phyloP scores from a whole-genome alignment of 345 rosid species.

The Syzygium jambos region DNA sequence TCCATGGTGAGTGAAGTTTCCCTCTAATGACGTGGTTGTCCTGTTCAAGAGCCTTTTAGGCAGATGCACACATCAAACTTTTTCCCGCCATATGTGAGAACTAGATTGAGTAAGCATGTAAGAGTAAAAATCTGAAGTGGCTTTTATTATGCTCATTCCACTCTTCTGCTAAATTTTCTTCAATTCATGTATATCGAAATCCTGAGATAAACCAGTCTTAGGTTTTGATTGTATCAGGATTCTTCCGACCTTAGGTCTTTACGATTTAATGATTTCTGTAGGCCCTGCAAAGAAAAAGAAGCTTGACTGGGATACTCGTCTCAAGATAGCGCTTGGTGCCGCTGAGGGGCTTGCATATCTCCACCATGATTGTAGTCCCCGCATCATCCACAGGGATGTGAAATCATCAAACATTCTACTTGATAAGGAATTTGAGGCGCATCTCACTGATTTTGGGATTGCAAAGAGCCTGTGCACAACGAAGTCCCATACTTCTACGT shows the following conservation, averaged over 20 bases:
- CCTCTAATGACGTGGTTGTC: neutral
- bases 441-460: constrained; percentile 96
- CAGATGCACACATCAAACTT: neutral
- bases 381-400: constrained; percentile 91
- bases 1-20: constrained; percentile 52
- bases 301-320: constrained; percentile 79
- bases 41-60: neutral
- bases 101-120: neutral
- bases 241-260: neutral
- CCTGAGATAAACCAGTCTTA: neutral
- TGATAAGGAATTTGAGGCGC: constrained; percentile 86
- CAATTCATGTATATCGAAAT: neutral
- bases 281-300: constrained; percentile 74
- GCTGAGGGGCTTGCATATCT: constrained; percentile 91
- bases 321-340: constrained; percentile 81
- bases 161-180: neutral
- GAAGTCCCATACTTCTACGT: constrained; percentile 78
- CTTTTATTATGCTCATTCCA: neutral
- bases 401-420: constrained; percentile 84
- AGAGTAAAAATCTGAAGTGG: neutral
- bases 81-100: neutral
- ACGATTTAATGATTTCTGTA: constrained; percentile 10
- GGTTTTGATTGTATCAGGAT: neutral
- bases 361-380: constrained; percentile 93
- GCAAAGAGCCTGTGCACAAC: constrained; percentile 79